phyloP scores from a whole-genome alignment of 768 basidiomycete species.

The Lactarius trivialis region DNA sequence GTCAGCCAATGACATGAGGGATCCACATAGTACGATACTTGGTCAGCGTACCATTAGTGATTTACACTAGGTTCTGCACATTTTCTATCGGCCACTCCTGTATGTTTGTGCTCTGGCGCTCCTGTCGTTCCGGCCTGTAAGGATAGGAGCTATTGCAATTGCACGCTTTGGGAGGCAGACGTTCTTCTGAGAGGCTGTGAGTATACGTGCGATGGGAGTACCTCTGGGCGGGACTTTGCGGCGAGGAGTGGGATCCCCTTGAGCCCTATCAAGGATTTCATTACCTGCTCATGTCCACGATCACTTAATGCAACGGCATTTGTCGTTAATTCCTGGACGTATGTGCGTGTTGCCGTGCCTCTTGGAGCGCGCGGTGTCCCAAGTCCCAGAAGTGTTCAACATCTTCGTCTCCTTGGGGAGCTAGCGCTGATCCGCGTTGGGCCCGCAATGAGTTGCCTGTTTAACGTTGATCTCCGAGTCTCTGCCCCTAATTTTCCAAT shows the following conservation, averaged over 20 bases:
- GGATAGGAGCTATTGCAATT: no score
- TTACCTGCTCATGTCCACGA: background rate
- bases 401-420: background rate
- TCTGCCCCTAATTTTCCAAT: background rate
- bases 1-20: background rate
- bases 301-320: background rate
- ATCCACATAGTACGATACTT: background rate
- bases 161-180: background rate
- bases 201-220: background rate
- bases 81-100: background rate
- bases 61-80: background rate
- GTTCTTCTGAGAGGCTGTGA: background rate
- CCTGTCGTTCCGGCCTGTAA: background rate
- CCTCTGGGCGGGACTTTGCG: background rate
- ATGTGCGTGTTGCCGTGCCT: background rate
- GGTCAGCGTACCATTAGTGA: background rate
- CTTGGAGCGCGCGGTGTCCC: background rate
- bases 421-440: background rate
- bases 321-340: background rate
- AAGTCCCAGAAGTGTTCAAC: background rate
- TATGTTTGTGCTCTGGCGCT: background rate
- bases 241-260: background rate
- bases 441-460: background rate
- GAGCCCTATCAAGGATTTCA: background rate
- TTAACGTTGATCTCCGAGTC: background rate